Conservation (phyloP, 139 green algal species). For the Gonium pectorale region DNA sequence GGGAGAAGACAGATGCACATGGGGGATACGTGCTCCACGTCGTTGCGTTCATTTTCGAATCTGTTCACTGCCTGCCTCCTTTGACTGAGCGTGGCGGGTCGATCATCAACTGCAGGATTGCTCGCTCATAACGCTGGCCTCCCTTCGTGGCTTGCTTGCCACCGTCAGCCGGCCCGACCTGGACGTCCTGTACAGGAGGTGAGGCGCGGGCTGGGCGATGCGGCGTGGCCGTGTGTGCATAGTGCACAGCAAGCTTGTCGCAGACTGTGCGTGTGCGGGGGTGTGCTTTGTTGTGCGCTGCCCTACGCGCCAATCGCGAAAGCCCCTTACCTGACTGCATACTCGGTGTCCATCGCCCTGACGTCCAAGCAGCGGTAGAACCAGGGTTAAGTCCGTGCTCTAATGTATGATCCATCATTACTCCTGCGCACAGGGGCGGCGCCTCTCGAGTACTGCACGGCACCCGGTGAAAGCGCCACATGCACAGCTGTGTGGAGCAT, state of each 20-base stretch:
- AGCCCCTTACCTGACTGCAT: not conserved
- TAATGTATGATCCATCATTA: not conserved
- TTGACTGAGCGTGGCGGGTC: no score
- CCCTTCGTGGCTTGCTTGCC: not conserved
- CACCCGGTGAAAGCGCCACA: no score
- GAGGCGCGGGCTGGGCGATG: not conserved
- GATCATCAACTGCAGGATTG: no score
- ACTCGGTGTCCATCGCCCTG: not conserved
- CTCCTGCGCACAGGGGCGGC: slow-evolving; percentile 21
- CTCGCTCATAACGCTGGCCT: not conserved
- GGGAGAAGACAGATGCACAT: not conserved
- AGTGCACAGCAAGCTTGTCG: not conserved
- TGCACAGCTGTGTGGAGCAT: no score
- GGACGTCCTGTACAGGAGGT: slow-evolving; percentile 29
- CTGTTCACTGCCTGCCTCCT: not conserved
- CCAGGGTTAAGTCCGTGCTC: not conserved
- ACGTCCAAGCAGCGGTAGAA: not conserved
- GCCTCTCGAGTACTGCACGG: not conserved
- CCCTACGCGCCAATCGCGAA: not conserved
- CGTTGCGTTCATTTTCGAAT: not conserved
- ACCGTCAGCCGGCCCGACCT: slow-evolving; percentile 19
- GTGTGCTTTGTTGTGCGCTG: not conserved
- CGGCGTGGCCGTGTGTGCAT: not conserved
- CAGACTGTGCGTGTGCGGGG: not conserved
- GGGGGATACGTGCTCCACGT: not conserved